Percentiles rank a stretch among this genome's conserved stretches.
These are phyloP conservation scores for Eucalyptus tenuipes DNA, from an alignment of 345 rosid genomes.

Conservation along the genomic window DNA sequence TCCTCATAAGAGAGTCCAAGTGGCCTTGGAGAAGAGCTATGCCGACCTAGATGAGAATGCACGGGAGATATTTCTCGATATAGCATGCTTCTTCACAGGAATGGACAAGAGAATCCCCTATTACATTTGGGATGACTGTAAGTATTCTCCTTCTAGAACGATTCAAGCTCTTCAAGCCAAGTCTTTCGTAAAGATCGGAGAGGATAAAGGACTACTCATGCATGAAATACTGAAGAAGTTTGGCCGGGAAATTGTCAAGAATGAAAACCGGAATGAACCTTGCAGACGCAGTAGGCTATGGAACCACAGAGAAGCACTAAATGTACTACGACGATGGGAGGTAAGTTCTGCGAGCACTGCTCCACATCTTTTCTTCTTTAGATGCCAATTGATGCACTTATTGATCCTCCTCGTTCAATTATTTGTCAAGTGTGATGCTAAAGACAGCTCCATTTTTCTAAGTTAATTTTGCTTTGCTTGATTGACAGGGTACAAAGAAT, in stretches of 20 bases:
- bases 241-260: neutral
- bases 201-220: neutral
- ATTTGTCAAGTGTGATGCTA: accelerated
- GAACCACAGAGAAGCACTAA: accelerated
- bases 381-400: neutral
- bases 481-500: accelerated
- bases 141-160: accelerated
- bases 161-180: accelerated
- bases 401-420: neutral
- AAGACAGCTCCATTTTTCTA: neutral
- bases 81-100: neutral
- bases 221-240: neutral
- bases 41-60: accelerated
- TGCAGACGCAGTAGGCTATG: accelerated
- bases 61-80: neutral
- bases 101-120: neutral
- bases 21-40: accelerated
- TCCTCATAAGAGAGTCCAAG: neutral
- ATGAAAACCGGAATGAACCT: accelerated
- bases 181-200: neutral
- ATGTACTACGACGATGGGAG: accelerated
- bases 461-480: neutral
- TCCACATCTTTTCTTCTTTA: neutral
- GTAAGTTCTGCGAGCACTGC: neutral
- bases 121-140: accelerated